These are phyloP conservation scores for Colletotrichum spaethianum DNA, from an alignment of 2,329 filamentous ascomycete species.

Conservation along the genomic window DNA sequence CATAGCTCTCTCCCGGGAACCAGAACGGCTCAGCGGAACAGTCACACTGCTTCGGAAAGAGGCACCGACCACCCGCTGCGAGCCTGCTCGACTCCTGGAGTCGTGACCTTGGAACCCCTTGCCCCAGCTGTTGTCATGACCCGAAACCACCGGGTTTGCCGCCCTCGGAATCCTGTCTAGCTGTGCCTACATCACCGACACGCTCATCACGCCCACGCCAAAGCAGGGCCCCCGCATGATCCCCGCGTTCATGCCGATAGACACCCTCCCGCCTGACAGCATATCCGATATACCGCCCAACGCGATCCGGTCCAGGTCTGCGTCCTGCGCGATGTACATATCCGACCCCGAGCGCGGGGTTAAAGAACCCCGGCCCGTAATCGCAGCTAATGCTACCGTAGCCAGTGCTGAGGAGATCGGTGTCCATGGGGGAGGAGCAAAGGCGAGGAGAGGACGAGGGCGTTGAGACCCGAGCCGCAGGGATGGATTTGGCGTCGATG, in stretches of 20 bases:
- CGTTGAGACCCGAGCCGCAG: conserved; percentile 72
- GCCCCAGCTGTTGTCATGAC: conserved; percentile 48
- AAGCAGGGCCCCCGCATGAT: conserved; percentile 57
- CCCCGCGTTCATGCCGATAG: conserved; percentile 59
- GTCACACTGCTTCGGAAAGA: conserved; percentile 6
- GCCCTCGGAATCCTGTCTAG: conserved; percentile 47
- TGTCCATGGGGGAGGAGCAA: conserved; percentile 59
- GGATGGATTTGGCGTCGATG: conserved; percentile 70
- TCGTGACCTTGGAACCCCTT: conserved; percentile 34
- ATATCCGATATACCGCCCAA: conserved; percentile 61
- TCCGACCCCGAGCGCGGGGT: conserved; percentile 64
- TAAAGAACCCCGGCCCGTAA: conserved; percentile 69
- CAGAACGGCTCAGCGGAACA: conserved; percentile 43
- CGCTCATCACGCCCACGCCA: conserved; percentile 40
- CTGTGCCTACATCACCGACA: conserved; percentile 51
- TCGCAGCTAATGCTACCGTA: conserved; percentile 71
- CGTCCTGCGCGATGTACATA: conserved; percentile 63
- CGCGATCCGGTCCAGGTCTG: conserved; percentile 59
- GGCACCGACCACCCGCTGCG: conserved; percentile 44
- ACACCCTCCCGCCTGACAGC: conserved; percentile 57
- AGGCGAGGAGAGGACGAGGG: conserved; percentile 68
- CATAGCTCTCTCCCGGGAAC: no score
- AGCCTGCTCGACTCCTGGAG: neutral
- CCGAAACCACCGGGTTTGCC: conserved; percentile 52
- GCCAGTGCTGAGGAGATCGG: conserved; percentile 67